phyloP scores from a whole-genome alignment of 2,329 filamentous ascomycete genomes.

The Bimuria novae-zelandiae region DNA sequence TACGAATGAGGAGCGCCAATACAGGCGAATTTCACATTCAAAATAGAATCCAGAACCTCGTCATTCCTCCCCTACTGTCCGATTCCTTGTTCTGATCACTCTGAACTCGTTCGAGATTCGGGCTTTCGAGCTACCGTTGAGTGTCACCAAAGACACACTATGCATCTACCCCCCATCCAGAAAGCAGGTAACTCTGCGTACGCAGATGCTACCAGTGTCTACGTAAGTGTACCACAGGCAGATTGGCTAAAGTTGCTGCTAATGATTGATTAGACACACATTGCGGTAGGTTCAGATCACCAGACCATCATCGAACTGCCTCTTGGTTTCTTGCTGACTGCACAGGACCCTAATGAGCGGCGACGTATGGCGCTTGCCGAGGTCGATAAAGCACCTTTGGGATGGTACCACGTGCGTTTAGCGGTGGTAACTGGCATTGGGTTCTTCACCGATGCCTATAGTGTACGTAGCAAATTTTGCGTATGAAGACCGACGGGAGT shows the following conservation, averaged over 20 bases:
- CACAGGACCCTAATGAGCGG: constrained; percentile 39
- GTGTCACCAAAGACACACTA: background rate
- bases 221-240: constrained; percentile 3
- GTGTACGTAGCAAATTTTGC: constrained; percentile 24
- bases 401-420: constrained; percentile 74
- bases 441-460: constrained; percentile 86
- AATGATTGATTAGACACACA: constrained; percentile 22
- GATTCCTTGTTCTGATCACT: too few species aligned
- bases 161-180: constrained; percentile 2
- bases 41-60: too few species aligned
- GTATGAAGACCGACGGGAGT: background rate
- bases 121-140: background rate
- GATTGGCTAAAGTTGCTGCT: background rate
- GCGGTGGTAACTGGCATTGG: constrained; percentile 80
- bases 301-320: background rate
- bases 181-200: constrained; percentile 14
- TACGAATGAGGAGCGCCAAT: too few species aligned
- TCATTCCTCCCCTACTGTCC: too few species aligned
- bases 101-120: too few species aligned
- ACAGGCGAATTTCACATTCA: too few species aligned
- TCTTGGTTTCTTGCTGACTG: background rate
- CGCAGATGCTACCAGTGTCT: constrained; percentile 13
- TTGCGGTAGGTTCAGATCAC: constrained; percentile 16
- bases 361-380: constrained; percentile 44
- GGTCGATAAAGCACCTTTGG: constrained; percentile 43